phyloP scores from a whole-genome alignment of 371 early-diverging fungal species.

The Lichtheimia ramosa region DNA sequence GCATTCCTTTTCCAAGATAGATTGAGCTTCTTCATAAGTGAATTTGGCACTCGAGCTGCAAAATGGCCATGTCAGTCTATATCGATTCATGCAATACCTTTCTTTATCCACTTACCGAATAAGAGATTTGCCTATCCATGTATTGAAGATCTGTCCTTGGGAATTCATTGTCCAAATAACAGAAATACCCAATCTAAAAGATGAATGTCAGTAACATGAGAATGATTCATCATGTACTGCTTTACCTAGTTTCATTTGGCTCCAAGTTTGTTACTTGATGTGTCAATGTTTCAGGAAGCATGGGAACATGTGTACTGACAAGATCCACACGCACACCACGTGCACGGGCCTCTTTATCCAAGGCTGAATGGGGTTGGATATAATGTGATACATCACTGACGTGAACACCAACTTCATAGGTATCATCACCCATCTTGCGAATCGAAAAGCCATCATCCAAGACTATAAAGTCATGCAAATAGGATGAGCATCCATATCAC shows the following conservation, averaged over 20 bases:
- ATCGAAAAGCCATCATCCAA: slow-evolving; percentile 95
- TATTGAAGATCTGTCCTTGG: slow-evolving; percentile 62
- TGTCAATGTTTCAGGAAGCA: slow-evolving; percentile 92
- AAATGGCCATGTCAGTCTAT: neutral
- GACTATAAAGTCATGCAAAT: slow-evolving; percentile 9
- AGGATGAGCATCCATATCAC: neutral
- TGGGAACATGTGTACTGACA: slow-evolving; percentile 87
- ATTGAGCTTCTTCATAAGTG: slow-evolving; percentile 87
- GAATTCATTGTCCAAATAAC: slow-evolving; percentile 81
- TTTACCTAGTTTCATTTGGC: slow-evolving; percentile 6
- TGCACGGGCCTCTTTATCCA: slow-evolving; percentile 89
- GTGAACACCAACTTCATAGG: slow-evolving; percentile 89
- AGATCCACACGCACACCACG: slow-evolving; percentile 95
- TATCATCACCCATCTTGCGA: slow-evolving; percentile 58
- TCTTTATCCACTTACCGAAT: slow-evolving; percentile 51
- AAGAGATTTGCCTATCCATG: slow-evolving; percentile 72
- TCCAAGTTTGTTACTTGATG: slow-evolving; percentile 57
- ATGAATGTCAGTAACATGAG: no score
- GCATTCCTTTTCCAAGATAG: slow-evolving; percentile 60
- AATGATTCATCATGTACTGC: no score
- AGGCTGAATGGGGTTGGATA: slow-evolving; percentile 76
- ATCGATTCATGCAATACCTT: neutral
- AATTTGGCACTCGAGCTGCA: slow-evolving; percentile 60
- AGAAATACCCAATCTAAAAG: slow-evolving; percentile 78
- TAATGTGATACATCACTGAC: slow-evolving; percentile 98